A percentile compares a stretch with the other conserved stretches of the same genome.
These are phyloP conservation scores for Hypoxylon cercidicola DNA, from an alignment of 495 filamentous ascomycete genomes.

Conservation along the genomic window DNA sequence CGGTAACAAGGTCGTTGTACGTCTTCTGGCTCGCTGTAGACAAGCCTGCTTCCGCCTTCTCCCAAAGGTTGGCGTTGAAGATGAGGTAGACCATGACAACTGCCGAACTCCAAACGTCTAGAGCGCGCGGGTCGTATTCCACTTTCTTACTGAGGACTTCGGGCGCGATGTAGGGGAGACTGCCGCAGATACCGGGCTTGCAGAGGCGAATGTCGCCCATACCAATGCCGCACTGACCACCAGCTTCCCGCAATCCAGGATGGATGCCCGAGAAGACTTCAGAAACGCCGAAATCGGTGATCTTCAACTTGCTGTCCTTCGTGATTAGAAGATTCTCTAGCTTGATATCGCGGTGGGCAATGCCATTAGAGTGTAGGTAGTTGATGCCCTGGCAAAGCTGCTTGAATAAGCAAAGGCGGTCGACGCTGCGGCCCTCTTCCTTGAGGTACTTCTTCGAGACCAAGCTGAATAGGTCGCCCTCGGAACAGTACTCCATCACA, in stretches of 20 bases:
- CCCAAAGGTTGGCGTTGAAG: conserved; percentile 73
- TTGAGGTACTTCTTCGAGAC: conserved; percentile 71
- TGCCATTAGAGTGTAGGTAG: conserved; percentile 75
- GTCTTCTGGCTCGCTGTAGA: conserved; percentile 45
- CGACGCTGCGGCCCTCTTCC: conserved; percentile 68
- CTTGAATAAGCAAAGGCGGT: conserved; percentile 82
- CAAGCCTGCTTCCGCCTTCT: conserved; percentile 60
- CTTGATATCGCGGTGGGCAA: conserved; percentile 86
- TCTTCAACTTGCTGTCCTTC: conserved; percentile 75
- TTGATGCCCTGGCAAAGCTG: conserved; percentile 76
- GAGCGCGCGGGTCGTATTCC: conserved; percentile 76
- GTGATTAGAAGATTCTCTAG: conserved; percentile 80
- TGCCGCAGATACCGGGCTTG: conserved; percentile 77
- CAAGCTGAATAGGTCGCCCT: conserved; percentile 77
- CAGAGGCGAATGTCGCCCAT: conserved; percentile 74
- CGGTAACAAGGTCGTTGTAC: conserved; percentile 68
- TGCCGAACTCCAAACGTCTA: conserved; percentile 84
- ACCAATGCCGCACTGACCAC: conserved; percentile 70
- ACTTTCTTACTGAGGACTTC: conserved; percentile 73
- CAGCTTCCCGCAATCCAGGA: conserved; percentile 71
- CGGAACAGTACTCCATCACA: conserved; percentile 85
- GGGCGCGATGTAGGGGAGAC: conserved; percentile 79
- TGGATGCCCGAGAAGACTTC: conserved; percentile 80
- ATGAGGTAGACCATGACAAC: conserved; percentile 76
- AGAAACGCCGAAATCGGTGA: conserved; percentile 82